Evolutionary conservation across 2,329 filamentous ascomycete genomes (phyloP).

Genomic region (Botryosphaeria dothidea): DNA sequence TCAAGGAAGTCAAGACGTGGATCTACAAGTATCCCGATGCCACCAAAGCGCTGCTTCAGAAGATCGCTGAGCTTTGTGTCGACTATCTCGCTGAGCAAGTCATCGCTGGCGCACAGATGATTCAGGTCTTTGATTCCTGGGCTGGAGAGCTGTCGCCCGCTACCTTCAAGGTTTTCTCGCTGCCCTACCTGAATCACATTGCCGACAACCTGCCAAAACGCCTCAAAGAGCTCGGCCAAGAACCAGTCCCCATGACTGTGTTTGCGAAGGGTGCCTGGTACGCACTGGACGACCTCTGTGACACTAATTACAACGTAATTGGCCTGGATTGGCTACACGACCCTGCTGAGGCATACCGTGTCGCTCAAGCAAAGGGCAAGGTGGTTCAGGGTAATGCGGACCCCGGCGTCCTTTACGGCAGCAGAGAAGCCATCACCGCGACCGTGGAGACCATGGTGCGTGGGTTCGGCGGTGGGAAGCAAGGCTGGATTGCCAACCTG

Average conservation of each 20-base stretch:
- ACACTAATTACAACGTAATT: slow-evolving; percentile 89
- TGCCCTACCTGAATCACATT: slow-evolving; percentile 85
- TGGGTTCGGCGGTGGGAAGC: slow-evolving; percentile 79
- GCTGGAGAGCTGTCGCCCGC: slow-evolving; percentile 86
- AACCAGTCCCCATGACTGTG: slow-evolving; percentile 91
- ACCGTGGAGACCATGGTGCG: slow-evolving; percentile 84
- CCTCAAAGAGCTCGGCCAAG: slow-evolving; percentile 71
- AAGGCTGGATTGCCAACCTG: slow-evolving; percentile 96
- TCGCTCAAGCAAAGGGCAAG: slow-evolving; percentile 69
- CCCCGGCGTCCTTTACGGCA: slow-evolving; percentile 88
- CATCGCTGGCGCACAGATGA: slow-evolving; percentile 84
- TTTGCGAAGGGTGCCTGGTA: slow-evolving; percentile 99
- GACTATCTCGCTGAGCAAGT: slow-evolving; percentile 94
- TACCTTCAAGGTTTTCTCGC: slow-evolving; percentile 79
- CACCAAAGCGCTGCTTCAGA: slow-evolving; percentile 78
- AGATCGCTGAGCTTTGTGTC: slow-evolving; percentile 92
- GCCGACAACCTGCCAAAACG: slow-evolving; percentile 74
- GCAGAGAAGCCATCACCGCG: slow-evolving; percentile 74
- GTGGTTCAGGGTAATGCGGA: slow-evolving; percentile 95
- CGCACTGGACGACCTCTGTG: slow-evolving; percentile 81
- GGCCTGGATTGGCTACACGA: slow-evolving; percentile 95
- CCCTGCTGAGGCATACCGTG: slow-evolving; percentile 77
- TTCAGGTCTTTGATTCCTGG: slow-evolving; percentile 99
- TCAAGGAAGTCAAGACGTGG: slow-evolving; percentile 94
- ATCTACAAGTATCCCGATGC: slow-evolving; percentile 85